phyloP scores from a whole-genome alignment of 176 grass and related monocot species.

The Hordeum marinum region DNA sequence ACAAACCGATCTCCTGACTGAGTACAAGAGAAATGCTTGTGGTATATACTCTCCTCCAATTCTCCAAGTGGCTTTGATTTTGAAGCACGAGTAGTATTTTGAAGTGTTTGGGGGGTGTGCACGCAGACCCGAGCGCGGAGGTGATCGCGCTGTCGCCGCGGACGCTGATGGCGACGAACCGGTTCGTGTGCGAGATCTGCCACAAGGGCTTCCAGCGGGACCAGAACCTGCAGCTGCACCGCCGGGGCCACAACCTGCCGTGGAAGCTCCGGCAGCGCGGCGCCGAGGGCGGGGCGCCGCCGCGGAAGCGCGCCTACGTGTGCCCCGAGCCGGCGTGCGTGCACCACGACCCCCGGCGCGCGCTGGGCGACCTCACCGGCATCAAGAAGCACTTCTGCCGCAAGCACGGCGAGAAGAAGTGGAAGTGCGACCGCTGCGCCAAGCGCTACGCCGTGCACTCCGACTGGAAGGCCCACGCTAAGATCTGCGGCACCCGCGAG shows the following conservation, averaged over 20 bases:
- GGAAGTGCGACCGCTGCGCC: conserved; percentile 69
- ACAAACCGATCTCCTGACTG: too few species aligned
- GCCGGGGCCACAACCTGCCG: conserved; percentile 92
- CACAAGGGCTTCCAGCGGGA: conserved; percentile 89
- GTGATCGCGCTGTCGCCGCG: conserved; percentile 78
- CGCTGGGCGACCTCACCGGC: conserved; percentile 74
- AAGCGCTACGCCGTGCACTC: conserved; percentile 98
- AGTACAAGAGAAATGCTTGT: too few species aligned
- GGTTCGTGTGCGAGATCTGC: conserved; percentile 97
- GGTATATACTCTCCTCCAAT: too few species aligned
- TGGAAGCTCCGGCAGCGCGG: conserved; percentile 80
- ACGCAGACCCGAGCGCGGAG: conserved; percentile 76
- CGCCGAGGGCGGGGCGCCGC: not conserved
- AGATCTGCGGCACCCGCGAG: conserved; percentile 95
- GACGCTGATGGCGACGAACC: conserved; percentile 80
- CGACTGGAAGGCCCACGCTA: conserved; percentile 98
- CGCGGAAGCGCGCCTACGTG: conserved; percentile 58
- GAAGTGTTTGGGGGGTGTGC: not conserved
- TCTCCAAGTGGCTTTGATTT: not conserved
- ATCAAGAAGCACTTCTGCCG: conserved; percentile 85
- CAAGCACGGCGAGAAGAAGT: conserved; percentile 89
- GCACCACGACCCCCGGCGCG: conserved; percentile 60
- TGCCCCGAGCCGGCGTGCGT: conserved; percentile 67
- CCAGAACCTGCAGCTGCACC: conserved; percentile 98
- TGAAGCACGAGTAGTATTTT: too few species aligned